Percentiles rank a stretch among this genome's conserved stretches.
These are phyloP conservation scores for Anethum foeniculum DNA, from an alignment of 140 eudicot species.

Conservation along the genomic window DNA sequence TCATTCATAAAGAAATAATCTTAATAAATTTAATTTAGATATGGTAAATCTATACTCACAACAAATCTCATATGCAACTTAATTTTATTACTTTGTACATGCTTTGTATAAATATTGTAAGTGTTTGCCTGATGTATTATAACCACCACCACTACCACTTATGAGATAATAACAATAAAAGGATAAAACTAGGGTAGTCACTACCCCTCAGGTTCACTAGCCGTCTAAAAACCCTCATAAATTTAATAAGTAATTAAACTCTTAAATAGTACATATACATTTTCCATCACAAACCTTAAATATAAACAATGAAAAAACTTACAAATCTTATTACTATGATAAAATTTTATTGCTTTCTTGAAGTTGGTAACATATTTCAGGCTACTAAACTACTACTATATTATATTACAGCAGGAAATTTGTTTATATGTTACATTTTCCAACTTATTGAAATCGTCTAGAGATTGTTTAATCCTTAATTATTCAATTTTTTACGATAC, in stretches of 20 bases:
- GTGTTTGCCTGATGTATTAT: background rate
- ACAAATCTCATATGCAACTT: background rate
- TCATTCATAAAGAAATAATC: background rate
- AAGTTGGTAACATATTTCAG: background rate
- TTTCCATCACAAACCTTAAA: background rate
- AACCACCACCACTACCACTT: too few species aligned
- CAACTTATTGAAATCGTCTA: background rate
- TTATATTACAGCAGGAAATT: too few species aligned
- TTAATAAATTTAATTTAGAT: too few species aligned
- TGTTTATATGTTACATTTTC: background rate
- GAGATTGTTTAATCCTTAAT: background rate
- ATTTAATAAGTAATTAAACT: background rate
- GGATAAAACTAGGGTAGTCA: background rate
- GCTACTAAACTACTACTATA: background rate
- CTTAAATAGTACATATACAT: background rate
- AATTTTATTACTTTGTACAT: too few species aligned
- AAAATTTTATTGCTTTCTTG: background rate
- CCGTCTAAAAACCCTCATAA: background rate
- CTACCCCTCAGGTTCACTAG: background rate
- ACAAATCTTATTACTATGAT: background rate
- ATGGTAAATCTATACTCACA: background rate
- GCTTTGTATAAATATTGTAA: too few species aligned
- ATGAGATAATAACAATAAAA: background rate
- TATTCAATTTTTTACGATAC: background rate
- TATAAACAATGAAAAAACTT: background rate